These are phyloP conservation scores for Isoetes taiwanensis DNA, from an alignment of 75 land plant genomes.

Conservation along the genomic window DNA sequence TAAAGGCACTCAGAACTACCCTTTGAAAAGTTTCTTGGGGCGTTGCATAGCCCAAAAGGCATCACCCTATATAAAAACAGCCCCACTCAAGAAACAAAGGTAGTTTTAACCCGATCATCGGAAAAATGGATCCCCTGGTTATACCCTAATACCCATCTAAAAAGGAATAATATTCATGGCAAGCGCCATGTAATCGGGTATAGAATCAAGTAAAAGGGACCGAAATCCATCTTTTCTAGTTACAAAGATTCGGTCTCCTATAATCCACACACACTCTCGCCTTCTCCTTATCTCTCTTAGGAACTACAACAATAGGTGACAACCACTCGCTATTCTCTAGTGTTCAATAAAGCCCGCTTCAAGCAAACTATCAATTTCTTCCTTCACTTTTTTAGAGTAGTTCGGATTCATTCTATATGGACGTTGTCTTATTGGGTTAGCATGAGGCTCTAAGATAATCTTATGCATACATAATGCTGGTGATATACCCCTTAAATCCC, in stretches of 20 bases:
- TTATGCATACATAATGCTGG: too few relatives aligned
- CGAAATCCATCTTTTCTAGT: not conserved
- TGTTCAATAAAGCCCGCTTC: too few relatives aligned
- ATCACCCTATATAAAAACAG: not conserved
- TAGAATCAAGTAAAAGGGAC: not conserved
- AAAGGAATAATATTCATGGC: constrained; percentile 7
- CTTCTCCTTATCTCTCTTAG: constrained; percentile 7
- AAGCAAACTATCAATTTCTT: too few relatives aligned
- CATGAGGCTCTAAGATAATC: too few relatives aligned
- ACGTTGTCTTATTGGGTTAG: too few relatives aligned
- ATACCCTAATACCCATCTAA: constrained; percentile 4
- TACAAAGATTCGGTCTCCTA: not conserved
- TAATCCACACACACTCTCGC: not conserved
- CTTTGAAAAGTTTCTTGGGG: not conserved
- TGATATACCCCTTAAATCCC: too few relatives aligned
- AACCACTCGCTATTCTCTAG: too few relatives aligned
- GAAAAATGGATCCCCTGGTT: not conserved
- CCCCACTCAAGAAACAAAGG: constrained; percentile 2
- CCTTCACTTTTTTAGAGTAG: too few relatives aligned
- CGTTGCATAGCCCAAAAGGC: constrained; percentile 6
- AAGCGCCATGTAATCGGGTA: constrained; percentile 2
- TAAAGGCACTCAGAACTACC: too few relatives aligned
- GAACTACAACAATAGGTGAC: constrained; percentile 11
- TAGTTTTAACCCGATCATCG: not conserved
- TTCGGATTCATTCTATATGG: too few relatives aligned